Conservation (phyloP, 345 rosid genomes). For the Aethionema arabicum region DNA sequence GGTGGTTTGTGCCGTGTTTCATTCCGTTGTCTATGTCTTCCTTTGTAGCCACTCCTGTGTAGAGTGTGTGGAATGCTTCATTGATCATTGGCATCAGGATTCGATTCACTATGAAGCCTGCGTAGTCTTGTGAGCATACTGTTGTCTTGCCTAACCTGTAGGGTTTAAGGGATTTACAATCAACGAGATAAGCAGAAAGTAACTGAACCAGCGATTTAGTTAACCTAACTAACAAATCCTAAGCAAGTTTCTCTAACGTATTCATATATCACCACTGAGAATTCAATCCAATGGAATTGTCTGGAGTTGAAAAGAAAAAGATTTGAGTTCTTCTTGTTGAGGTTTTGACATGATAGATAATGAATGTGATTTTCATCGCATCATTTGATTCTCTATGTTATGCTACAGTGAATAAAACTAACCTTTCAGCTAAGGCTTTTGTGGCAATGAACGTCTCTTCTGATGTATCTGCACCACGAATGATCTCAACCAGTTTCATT, state of each 20-base stretch:
- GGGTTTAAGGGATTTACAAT: constrained; percentile 1
- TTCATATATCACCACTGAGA: neutral
- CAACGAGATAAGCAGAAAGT: neutral
- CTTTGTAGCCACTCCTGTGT: constrained; percentile 90
- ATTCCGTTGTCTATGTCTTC: constrained; percentile 89
- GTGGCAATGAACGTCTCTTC: constrained; percentile 63
- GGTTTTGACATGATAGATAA: neutral
- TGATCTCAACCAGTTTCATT: constrained; percentile 89
- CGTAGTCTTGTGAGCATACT: constrained; percentile 71
- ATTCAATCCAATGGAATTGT: neutral
- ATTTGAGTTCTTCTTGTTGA: neutral
- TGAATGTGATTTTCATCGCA: neutral
- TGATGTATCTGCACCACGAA: constrained; percentile 85
- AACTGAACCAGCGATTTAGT: neutral
- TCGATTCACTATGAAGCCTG: constrained; percentile 86
- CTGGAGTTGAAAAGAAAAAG: neutral
- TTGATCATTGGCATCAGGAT: constrained; percentile 98
- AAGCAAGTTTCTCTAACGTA: neutral
- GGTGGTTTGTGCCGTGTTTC: constrained; percentile 91
- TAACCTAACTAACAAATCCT: neutral
- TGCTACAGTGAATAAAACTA: constrained; percentile 9
- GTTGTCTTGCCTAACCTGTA: constrained; percentile 76
- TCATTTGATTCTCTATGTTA: neutral
- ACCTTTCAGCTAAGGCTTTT: constrained; percentile 79
- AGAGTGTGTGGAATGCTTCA: constrained; percentile 75